A percentile compares a stretch with the other conserved stretches of the same genome.
Conservation (phyloP, 2,329 filamentous ascomycete species). For the Stromatinia cepivora region DNA sequence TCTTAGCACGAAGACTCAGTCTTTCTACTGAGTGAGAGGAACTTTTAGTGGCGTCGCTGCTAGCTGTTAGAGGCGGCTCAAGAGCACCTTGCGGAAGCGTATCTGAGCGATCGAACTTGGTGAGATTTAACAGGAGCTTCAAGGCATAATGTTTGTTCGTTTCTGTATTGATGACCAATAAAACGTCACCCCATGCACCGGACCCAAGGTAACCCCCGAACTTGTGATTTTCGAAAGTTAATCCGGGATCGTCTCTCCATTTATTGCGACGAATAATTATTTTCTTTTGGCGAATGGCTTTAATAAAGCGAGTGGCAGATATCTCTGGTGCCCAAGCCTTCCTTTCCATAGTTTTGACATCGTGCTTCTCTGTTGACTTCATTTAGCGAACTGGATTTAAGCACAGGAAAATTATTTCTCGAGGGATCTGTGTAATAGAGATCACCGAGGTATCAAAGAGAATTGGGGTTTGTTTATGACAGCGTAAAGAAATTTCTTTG, state of each 20-base stretch:
- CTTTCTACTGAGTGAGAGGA: background rate
- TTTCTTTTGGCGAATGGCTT: background rate
- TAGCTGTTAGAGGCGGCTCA: background rate
- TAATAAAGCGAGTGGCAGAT: background rate
- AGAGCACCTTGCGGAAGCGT: background rate
- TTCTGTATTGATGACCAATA: background rate
- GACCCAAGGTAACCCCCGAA: background rate
- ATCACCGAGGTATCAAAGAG: background rate
- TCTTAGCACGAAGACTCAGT: constrained; percentile 6
- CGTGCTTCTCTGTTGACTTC: background rate
- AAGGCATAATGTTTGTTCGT: constrained; percentile 5
- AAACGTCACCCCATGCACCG: background rate
- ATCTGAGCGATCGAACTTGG: background rate
- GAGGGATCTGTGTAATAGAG: background rate
- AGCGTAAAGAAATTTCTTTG: background rate
- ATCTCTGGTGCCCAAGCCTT: background rate
- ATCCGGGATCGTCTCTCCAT: background rate
- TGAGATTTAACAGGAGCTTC: constrained; percentile 1
- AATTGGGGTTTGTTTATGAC: background rate
- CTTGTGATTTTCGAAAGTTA: background rate
- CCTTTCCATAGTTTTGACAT: background rate
- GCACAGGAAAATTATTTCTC: background rate
- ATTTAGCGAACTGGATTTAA: background rate
- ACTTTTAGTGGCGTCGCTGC: background rate
- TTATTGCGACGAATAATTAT: constrained; percentile 14